Evolutionary conservation across 2,329 filamentous ascomycete genomes (phyloP), one percentile per base, ranked within the genome.

Genomic region (Lojkania enalia): DNA sequence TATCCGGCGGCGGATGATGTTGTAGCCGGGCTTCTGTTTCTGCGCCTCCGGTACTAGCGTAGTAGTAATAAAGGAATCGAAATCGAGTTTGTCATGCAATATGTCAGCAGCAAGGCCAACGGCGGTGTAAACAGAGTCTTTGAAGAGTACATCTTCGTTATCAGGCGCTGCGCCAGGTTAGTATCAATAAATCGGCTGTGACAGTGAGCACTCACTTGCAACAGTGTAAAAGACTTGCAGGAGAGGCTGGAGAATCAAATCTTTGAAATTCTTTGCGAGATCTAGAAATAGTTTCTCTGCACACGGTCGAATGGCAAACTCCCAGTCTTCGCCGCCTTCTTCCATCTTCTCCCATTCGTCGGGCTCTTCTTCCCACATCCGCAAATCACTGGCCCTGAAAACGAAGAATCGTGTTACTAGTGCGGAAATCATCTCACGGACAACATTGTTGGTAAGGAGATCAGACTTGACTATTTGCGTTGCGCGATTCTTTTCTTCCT

Each of bases 311-410:
- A 97, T 86, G 46, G 92, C 88, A 74, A 91, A 96, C 61, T 97
- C 90, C 80, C 88, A 97, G 48, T 69, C 68, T 56, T 90, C 88
- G 25, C 87, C 85, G 48, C 86, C 87, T 60, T 95, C 90, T 73
- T 96, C 90, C 59, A 86, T 84, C 53, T 88, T 85, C 68, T 96
- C 92, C 91, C 94, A 99, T 42, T 95, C 90, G 67, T 99, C 90
- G 0, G 92, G 90, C 46, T 96, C 90, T 62, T 95, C 87, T 64
- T 95, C 87, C 94, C 94, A 99, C 46, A 90, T 87, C 50, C 90
- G 84, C 1, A 97, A 80, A 68, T 99, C 94, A 39, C 84, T 83
- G 47, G 87, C 82, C 23, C 90, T 83, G 67, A 97, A 94, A 27
- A 94, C 81, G 65, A 99, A 94, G 55, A 96, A 89, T 58, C 87